phyloP scores from a whole-genome alignment of 176 grass and related monocot genomes.

The Oryza australiensis region DNA sequence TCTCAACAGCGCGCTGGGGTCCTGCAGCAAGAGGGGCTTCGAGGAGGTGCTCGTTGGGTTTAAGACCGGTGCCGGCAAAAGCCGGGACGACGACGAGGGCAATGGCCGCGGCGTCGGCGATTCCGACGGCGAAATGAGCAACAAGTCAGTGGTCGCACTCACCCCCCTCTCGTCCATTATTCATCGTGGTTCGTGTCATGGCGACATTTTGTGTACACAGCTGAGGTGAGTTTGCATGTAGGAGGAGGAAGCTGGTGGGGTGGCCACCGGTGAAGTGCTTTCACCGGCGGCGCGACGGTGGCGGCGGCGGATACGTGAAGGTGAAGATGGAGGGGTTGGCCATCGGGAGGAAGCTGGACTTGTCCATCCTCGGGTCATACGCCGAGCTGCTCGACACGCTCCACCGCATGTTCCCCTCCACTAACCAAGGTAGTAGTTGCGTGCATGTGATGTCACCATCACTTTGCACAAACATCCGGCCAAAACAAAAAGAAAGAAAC shows the following conservation, averaged over 20 bases:
- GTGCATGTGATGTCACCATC: neutral
- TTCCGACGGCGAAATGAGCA: neutral
- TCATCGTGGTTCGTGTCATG: neutral
- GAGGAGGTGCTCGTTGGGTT: conserved; percentile 13
- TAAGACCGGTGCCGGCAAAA: neutral
- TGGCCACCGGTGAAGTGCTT: conserved; percentile 80
- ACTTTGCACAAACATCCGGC: neutral
- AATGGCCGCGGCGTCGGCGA: neutral
- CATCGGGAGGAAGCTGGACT: conserved; percentile 83
- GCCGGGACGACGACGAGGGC: neutral
- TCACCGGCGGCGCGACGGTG: neutral
- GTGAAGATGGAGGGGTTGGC: conserved; percentile 77
- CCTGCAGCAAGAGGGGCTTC: conserved; percentile 42
- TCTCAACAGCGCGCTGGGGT: neutral
- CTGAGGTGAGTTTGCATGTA: neutral
- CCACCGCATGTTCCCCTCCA: conserved; percentile 51
- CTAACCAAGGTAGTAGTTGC: neutral
- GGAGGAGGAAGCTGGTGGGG: conserved; percentile 53
- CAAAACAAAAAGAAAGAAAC: no score
- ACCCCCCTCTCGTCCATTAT: neutral
- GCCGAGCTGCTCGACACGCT: conserved; percentile 57
- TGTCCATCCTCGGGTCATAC: conserved; percentile 62
- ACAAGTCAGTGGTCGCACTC: conserved; percentile 33
- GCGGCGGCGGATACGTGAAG: conserved; percentile 55
- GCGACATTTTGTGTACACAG: neutral